phyloP scores from a whole-genome alignment of 169 alveolate genomes.

The Perkinsus marinus region DNA sequence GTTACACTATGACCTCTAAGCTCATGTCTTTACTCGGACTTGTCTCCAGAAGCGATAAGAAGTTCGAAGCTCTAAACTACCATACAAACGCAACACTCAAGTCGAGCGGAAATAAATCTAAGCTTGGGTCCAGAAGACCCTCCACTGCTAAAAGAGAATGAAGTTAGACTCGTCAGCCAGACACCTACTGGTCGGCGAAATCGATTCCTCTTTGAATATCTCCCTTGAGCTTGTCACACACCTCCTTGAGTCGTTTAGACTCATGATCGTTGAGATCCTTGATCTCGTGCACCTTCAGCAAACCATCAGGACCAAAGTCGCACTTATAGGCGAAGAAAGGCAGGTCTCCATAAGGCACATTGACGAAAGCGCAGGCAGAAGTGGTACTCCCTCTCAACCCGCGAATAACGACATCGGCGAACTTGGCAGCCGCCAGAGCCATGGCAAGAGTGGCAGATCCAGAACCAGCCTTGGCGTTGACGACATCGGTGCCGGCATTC shows the following conservation, averaged over 20 bases:
- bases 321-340: neutral
- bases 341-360: neutral
- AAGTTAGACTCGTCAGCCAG: neutral
- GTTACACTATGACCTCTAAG: too few relatives aligned
- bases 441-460: slow-evolving; percentile 5
- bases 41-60: too few relatives aligned
- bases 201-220: neutral
- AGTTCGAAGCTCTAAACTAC: too few relatives aligned
- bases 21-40: too few relatives aligned
- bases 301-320: neutral
- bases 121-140: neutral
- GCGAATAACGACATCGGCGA: neutral
- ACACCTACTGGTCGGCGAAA: neutral
- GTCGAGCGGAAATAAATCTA: neutral
- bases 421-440: slow-evolving; percentile 8
- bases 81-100: neutral
- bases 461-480: slow-evolving; percentile 6
- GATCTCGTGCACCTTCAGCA: neutral
- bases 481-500: slow-evolving; percentile 4
- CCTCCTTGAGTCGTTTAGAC: neutral
- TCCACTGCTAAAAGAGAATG: neutral
- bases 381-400: neutral
- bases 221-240: neutral
- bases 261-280: neutral
- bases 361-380: slow-evolving; percentile 2